phyloP scores from a whole-genome alignment of 805 yeast genomes.

The Starmerella scarabaei region DNA sequence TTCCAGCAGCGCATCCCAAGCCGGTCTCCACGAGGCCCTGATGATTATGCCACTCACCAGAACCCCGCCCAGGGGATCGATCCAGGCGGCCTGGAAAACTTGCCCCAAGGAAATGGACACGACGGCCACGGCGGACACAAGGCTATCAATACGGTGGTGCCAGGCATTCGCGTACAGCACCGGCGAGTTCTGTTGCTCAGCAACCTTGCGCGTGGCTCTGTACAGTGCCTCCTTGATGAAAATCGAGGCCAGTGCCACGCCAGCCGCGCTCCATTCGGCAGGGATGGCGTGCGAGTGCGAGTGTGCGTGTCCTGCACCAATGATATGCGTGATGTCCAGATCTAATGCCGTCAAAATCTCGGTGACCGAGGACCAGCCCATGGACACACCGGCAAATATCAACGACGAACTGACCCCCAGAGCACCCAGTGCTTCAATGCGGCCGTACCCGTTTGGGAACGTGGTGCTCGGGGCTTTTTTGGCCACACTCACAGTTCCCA shows the following conservation, averaged over 20 bases:
- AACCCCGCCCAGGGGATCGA: conserved; percentile 87
- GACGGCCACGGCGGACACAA: conserved; percentile 84
- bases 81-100: conserved; percentile 61
- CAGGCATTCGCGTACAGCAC: conserved; percentile 94
- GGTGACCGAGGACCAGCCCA: conserved; percentile 74
- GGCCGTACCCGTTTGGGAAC: conserved; percentile 86
- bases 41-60: conserved; percentile 71
- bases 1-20: conserved; percentile 57
- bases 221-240: conserved; percentile 78
- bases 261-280: conserved; percentile 81
- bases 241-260: conserved; percentile 87
- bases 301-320: conserved; percentile 28
- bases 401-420: conserved; percentile 73
- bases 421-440: conserved; percentile 85
- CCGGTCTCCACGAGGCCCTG: conserved; percentile 71
- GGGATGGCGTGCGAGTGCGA: conserved; percentile 25
- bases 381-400: conserved; percentile 75
- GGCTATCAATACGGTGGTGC: conserved; percentile 93
- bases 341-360: conserved; percentile 20
- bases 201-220: conserved; percentile 70
- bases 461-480: conserved; percentile 40
- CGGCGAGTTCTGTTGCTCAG: conserved; percentile 63
- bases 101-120: conserved; percentile 79
- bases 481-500: conserved; percentile 75
- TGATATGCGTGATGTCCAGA: conserved; percentile 26